Evolutionary conservation across 2,329 filamentous ascomycete species (phyloP), one percentile per base, ranked within the genome.

Genomic region (Calonectria pseudoreteaudii): DNA sequence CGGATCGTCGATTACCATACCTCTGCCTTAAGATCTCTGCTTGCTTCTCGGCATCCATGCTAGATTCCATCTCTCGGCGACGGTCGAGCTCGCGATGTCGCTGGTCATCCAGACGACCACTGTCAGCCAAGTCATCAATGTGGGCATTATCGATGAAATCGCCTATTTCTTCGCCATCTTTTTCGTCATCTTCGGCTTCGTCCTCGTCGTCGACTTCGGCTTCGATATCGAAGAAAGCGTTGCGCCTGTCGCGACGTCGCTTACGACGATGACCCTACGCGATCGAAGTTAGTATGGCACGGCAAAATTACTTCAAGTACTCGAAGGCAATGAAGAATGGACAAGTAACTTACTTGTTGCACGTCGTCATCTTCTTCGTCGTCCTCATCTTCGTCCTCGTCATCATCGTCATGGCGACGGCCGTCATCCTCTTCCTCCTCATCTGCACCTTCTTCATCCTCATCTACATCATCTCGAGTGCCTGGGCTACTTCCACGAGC

Each of bases 141-240:
- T 98, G 95, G 76, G 94, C 94, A 83, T 98, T 94, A 78, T 95
- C 94, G 82, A 95, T 95, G 83, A 97, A 95, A 78, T 94, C 94
- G 71, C 95, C 95, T 68, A 93, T 92, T 78, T 93, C 95, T 79
- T 95, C 93, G 73, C 94, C 92, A 69, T 98, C 95, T 79, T 97
- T 95, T 79, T 98, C 96, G 66, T 97, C 95, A 77, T 98, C 95
- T 75, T 94, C 94, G 78, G 91, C 93, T 78, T 95, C 94, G 80
- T 98, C 95, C 80, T 98, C 95, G 76, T 98, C 97, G 82, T 98
- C 97, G 79, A 99, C 97, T 86, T 98, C 97, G 84, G 97, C 97
- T 89, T 99, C 97, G 81, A 96, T 95, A 92, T 99, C 97, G 86
- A 99, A 93, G 91, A 98, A 98, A 81, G 94, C 93, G 80, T 95